These are phyloP conservation scores for Umbelopsis sp. DNA, from an alignment of 192 early-diverging fungal genomes.

Conservation along the genomic window DNA sequence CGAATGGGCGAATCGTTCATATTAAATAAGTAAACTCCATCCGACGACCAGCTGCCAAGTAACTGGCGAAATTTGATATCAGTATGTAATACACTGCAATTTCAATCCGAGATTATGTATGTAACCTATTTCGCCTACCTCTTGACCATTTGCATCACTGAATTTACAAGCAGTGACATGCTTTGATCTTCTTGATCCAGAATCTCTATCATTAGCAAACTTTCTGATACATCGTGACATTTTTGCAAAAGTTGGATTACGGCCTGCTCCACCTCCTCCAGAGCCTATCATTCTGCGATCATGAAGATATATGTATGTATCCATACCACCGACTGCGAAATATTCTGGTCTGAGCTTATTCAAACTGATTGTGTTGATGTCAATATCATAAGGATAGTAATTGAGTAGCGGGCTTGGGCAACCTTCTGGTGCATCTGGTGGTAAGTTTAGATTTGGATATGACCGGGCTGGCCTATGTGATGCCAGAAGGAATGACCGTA, in stretches of 20 bases:
- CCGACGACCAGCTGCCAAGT: slow-evolving; percentile 60
- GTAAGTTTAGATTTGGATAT: not conserved
- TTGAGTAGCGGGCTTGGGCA: slow-evolving; percentile 44
- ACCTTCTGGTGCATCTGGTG: slow-evolving; percentile 17
- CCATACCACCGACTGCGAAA: slow-evolving; percentile 62
- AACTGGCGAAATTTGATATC: slow-evolving; percentile 27
- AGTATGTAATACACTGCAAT: no score
- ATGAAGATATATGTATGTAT: slow-evolving; percentile 35
- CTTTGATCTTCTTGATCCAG: not conserved
- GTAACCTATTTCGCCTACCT: not conserved
- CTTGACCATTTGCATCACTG: slow-evolving; percentile 34
- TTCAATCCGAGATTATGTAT: no score
- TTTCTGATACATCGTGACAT: slow-evolving; percentile 25
- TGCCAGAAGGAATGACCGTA: slow-evolving; percentile 8
- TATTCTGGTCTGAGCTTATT: slow-evolving; percentile 49
- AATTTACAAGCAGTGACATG: slow-evolving; percentile 41
- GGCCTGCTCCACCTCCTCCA: not conserved
- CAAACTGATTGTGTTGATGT: slow-evolving; percentile 50
- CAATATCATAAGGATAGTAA: slow-evolving; percentile 45
- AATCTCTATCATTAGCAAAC: slow-evolving; percentile 9
- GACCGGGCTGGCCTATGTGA: slow-evolving; percentile 1
- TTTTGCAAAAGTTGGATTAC: not conserved
- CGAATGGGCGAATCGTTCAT: slow-evolving; percentile 33
- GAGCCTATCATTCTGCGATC: slow-evolving; percentile 49
- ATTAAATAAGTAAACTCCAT: slow-evolving; percentile 59